These are phyloP conservation scores for Colletotrichum sp. DNA, from an alignment of 2,329 filamentous ascomycete species.

Conservation along the genomic window DNA sequence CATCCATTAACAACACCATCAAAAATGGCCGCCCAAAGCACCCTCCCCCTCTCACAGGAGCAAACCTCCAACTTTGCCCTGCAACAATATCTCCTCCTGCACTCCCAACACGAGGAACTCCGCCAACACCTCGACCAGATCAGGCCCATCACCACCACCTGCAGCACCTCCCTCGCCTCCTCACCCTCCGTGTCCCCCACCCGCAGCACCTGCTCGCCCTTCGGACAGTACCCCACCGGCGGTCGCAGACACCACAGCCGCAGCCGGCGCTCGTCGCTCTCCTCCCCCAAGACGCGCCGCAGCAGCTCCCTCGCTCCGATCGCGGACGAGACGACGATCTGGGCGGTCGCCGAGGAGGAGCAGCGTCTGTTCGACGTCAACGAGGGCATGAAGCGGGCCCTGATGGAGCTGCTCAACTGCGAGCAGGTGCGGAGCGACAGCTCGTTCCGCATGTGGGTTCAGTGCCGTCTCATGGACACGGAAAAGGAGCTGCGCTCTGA, in stretches of 20 bases:
- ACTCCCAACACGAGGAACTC: conserved; percentile 60
- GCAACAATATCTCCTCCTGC: conserved; percentile 59
- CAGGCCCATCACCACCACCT: conserved; percentile 41
- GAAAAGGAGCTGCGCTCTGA: conserved; percentile 63
- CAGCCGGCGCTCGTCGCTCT: conserved; percentile 43
- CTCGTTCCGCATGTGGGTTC: conserved; percentile 62
- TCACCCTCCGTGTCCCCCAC: conserved; percentile 66
- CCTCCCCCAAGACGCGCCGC: conserved; percentile 21
- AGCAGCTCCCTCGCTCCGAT: conserved; percentile 39
- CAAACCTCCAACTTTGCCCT: conserved; percentile 53
- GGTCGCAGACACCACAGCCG: conserved; percentile 46
- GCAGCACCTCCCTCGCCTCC: conserved; percentile 39
- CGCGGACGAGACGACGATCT: conserved; percentile 51
- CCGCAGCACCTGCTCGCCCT: conserved; percentile 53
- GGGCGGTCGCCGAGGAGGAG: conserved; percentile 57
- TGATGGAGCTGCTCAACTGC: conserved; percentile 68
- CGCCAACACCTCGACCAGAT: conserved; percentile 57
- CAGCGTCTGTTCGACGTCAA: conserved; percentile 61
- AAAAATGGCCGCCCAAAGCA: conserved; percentile 15
- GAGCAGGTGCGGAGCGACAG: conserved; percentile 56
- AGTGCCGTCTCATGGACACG: conserved; percentile 64
- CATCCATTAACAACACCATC: conserved; percentile 1
- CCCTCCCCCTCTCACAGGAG: conserved; percentile 13
- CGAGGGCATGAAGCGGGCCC: conserved; percentile 64
- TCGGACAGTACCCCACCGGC: conserved; percentile 21